Evolutionary conservation across 345 rosid species (phyloP), one percentile per base, ranked within the genome.

Genomic region (Corchorus capsularis): DNA sequence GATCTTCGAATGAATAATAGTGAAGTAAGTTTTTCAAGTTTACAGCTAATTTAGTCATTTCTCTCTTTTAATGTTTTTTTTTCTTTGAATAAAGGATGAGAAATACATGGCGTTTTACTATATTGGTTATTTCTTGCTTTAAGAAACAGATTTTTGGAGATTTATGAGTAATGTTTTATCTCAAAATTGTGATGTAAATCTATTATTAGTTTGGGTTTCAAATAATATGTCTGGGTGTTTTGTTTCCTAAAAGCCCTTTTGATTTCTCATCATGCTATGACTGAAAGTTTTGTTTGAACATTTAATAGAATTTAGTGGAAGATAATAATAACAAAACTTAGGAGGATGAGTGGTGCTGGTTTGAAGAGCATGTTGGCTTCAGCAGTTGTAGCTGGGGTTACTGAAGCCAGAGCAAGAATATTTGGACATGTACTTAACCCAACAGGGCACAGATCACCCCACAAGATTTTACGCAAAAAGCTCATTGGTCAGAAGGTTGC

Each of bases 391-490:
- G 45, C 60, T 34, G 95, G 98, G 27, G 93, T 86, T 72, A 69
- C 81, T 7, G 97, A 89, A 77, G 97, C 93, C 4, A 85, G 92
- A 79, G 94, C 91, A 8, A 94, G 87, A 78, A 91, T 91, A 76
- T 94, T 94, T 1, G 97, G 93, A 39, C 97, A 94, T 62, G 62
- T 89, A 65, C 90, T 91, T 52, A 94, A 93, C 80, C 97, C 95
- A 50, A 80, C 88, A 0, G 94, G 94, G 8, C 89, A 83, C 80
- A 82, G 89, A 83, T 90, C 97, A 49, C 80, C 97, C 13, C 93
- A 93, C 82, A 94, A 92, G 87, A 71, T 93, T 73, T 84, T 94
- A 60, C 87, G 97, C 61, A 89, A 90, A 89, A 92, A 90, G 88
- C 93, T 94, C 37, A 80, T 89, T 39, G 97, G 98, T 60, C 93